These are phyloP conservation scores for Babesia gibsoni DNA, from an alignment of 169 alveolate genomes.

Conservation along the genomic window DNA sequence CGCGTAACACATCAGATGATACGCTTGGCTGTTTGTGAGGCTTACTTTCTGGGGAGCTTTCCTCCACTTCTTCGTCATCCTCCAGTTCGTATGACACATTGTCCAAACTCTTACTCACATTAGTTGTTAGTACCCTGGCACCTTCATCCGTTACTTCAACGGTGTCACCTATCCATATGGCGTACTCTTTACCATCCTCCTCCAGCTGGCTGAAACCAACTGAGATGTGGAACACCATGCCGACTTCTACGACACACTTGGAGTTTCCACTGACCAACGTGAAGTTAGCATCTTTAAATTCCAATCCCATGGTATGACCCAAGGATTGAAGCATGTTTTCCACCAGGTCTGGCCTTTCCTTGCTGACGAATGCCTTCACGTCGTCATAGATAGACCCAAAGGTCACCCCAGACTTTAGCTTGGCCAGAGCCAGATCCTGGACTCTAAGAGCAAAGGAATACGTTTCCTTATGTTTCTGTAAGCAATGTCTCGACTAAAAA, in stretches of 20 bases:
- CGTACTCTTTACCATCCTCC: conserved; percentile 69
- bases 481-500: neutral
- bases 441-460: conserved; percentile 64
- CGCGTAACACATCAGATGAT: conserved; percentile 68
- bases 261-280: conserved; percentile 29
- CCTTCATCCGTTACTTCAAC: conserved; percentile 74
- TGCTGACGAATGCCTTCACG: conserved; percentile 52
- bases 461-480: conserved; percentile 67
- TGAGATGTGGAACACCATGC: conserved; percentile 80
- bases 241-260: conserved; percentile 65
- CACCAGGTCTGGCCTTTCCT: conserved; percentile 58
- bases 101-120: conserved; percentile 76
- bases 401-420: conserved; percentile 55
- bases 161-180: conserved; percentile 88
- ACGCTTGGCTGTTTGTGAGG: conserved; percentile 67
- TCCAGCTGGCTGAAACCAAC: conserved; percentile 80
- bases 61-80: conserved; percentile 73
- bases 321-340: conserved; percentile 72
- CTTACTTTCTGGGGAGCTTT: conserved; percentile 14
- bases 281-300: conserved; percentile 73
- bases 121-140: conserved; percentile 69
- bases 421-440: conserved; percentile 62
- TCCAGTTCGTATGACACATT: conserved; percentile 81
- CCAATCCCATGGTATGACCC: conserved; percentile 86
- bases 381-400: conserved; percentile 66